A percentile compares a stretch with the other conserved stretches of the same genome.
Evolutionary conservation across 2,329 filamentous ascomycete genomes (phyloP).

Genomic region (Colletotrichum sp.): DNA sequence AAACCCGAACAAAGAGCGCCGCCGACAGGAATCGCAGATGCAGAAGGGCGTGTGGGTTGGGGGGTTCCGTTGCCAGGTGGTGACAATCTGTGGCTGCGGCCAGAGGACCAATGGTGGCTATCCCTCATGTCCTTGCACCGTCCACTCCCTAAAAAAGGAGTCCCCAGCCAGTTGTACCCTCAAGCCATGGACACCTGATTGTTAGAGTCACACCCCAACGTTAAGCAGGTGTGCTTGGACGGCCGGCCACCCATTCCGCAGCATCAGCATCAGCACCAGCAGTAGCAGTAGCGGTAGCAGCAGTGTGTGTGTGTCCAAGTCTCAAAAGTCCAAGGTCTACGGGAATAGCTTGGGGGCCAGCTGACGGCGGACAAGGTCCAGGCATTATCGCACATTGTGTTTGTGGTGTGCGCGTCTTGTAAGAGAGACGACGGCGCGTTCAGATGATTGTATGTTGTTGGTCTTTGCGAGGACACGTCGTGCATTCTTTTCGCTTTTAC

Average conservation of each 20-base stretch:
- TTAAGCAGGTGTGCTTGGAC: background rate
- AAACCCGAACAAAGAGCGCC: background rate
- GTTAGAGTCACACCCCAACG: background rate
- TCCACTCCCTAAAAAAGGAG: constrained; percentile 3
- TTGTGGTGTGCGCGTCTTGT: background rate
- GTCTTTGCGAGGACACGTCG: background rate
- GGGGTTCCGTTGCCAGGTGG: constrained; percentile 2
- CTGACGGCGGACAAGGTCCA: background rate
- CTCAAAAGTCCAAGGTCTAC: background rate
- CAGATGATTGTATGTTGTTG: background rate
- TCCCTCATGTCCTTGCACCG: background rate
- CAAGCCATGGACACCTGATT: background rate
- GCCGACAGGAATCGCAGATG: background rate
- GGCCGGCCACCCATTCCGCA: background rate
- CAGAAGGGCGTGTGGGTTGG: background rate
- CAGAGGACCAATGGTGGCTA: background rate
- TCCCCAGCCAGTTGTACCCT: background rate
- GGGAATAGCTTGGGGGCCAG: background rate
- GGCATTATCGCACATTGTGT: background rate
- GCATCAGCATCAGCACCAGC: background rate
- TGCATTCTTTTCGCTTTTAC: background rate
- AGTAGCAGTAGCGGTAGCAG: background rate
- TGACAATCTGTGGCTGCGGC: background rate
- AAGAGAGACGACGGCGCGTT: background rate
- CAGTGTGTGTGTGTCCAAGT: background rate